Evolutionary conservation across 352 stramenopile species (phyloP).

Genomic region (Globisporangium camurandrum): DNA sequence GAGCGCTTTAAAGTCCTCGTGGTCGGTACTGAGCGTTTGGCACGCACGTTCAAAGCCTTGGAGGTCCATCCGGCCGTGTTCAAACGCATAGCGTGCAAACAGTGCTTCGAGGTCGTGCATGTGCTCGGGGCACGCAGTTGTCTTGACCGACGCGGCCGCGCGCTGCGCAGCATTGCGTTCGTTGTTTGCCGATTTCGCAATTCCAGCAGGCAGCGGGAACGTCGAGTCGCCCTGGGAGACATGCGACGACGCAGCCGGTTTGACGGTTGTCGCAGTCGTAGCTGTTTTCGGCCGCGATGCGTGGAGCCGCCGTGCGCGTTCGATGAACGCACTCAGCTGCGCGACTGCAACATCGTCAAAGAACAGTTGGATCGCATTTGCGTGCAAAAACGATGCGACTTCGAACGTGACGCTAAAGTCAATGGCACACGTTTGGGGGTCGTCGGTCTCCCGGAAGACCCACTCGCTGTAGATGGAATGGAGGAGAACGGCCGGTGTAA

Average conservation of each 20-base stretch:
- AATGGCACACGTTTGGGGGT: constrained; percentile 54
- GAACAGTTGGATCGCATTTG: constrained; percentile 77
- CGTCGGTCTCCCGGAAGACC: constrained; percentile 41
- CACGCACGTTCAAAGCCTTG: constrained; percentile 57
- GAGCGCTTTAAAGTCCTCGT: constrained; percentile 55
- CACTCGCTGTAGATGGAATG: too few species aligned
- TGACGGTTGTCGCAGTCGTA: too few species aligned
- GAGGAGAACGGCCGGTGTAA: too few species aligned
- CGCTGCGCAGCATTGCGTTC: constrained; percentile 11
- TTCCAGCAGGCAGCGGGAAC: neutral
- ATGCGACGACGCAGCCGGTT: neutral
- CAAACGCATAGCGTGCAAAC: constrained; percentile 43
- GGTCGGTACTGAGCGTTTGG: constrained; percentile 42
- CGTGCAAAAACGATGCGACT: constrained; percentile 71
- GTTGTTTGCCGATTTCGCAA: neutral
- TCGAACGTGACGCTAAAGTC: constrained; percentile 81
- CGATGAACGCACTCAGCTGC: constrained; percentile 79
- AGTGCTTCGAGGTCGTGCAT: constrained; percentile 42
- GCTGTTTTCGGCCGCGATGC: constrained; percentile 15
- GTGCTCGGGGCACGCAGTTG: constrained; percentile 40
- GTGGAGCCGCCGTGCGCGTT: constrained; percentile 49
- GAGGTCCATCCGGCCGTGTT: constrained; percentile 51
- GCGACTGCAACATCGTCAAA: constrained; percentile 79
- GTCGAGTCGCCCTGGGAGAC: constrained; percentile 5
- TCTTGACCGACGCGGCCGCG: constrained; percentile 27